These are phyloP conservation scores for Medicago arabica DNA, from an alignment of 306 rosid genomes.

Conservation along the genomic window DNA sequence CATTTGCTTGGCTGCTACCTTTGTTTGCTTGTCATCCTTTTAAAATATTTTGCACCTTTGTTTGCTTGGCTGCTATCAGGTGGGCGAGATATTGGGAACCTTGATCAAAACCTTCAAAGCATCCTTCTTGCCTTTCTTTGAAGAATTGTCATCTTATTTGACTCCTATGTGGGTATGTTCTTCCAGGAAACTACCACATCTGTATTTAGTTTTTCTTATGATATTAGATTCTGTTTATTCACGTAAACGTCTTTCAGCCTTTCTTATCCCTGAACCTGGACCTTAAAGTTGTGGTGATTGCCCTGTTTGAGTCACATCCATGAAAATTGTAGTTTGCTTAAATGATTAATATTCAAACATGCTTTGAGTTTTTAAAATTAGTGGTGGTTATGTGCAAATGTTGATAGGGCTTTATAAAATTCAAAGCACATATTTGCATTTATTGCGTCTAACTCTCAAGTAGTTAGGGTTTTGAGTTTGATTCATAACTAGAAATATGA, in stretches of 20 bases:
- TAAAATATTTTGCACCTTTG: slow-evolving; percentile 19
- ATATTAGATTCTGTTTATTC: slow-evolving; percentile 2
- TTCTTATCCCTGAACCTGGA: slow-evolving; percentile 9
- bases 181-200: background rate
- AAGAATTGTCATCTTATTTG: slow-evolving; percentile 86
- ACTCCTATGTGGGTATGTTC: slow-evolving; percentile 99
- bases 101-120: slow-evolving; percentile 95
- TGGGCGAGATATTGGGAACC: slow-evolving; percentile 98
- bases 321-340: background rate
- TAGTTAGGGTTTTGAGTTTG: background rate
- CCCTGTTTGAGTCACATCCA: background rate
- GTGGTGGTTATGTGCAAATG: background rate
- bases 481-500: background rate
- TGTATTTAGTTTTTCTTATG: slow-evolving; percentile 13
- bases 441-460: background rate
- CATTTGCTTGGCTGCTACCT: background rate
- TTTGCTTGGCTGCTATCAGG: slow-evolving; percentile 50
- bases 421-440: background rate
- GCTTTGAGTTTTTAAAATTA: slow-evolving; percentile 1
- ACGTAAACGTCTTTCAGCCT: background rate
- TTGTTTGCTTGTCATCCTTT: slow-evolving; percentile 24
- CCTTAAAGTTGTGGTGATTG: background rate
- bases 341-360: slow-evolving; percentile 1
- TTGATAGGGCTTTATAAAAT: background rate
- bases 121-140: slow-evolving; percentile 94